Evolutionary conservation across 2,329 filamentous ascomycete species (phyloP), one percentile per base, ranked within the genome.

Genomic region (Hymenoscyphus occultus): DNA sequence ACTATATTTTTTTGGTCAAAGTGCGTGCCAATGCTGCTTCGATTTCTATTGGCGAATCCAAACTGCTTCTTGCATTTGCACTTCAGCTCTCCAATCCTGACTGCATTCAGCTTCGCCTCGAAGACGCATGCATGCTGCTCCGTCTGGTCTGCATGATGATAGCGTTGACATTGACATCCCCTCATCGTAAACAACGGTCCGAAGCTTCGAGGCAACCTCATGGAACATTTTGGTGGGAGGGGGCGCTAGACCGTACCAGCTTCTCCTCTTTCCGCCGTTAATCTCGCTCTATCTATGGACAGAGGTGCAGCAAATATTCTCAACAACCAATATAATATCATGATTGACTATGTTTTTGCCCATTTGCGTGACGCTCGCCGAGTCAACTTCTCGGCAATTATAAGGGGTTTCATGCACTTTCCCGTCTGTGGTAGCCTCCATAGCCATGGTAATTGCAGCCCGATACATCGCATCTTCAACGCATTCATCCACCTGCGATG

Each of bases 381-480:
- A 51, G 45, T 22, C 19, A 1, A 22, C 22, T 22, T 51, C 45
- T 51, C 45, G 45, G 45, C 22, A 51, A 51, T 10, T 19, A 51
- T 22, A 12, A 19, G 45, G 45, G 45, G 19, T 6, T 51, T 22
- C 45, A 22, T 51, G 45, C 19, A 51, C 45, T 51, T 12, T 51
- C n/a, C 45, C 19, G 45, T 12, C 19, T 7, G 45, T 51, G 45
- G 45, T 6, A 51, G 45, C 45, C 45, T 51, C 54, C 54, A 57
- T 13, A 14, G 13, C 54, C 13, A 57, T 57, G 54, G 54, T 57
- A 57, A 57, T 57, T n/a, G 19, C 19, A 51, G 22, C 22, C 54
- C 54, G 54, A 57, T 28, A 57, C 54, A 57, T 57, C 54, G 54
- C 54, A 57, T 57, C 16, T 22, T 51, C 45, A 51, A 22, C n/a